These are phyloP conservation scores for Artemisia tridentata DNA, from an alignment of 129 eudicot species.

Conservation along the genomic window DNA sequence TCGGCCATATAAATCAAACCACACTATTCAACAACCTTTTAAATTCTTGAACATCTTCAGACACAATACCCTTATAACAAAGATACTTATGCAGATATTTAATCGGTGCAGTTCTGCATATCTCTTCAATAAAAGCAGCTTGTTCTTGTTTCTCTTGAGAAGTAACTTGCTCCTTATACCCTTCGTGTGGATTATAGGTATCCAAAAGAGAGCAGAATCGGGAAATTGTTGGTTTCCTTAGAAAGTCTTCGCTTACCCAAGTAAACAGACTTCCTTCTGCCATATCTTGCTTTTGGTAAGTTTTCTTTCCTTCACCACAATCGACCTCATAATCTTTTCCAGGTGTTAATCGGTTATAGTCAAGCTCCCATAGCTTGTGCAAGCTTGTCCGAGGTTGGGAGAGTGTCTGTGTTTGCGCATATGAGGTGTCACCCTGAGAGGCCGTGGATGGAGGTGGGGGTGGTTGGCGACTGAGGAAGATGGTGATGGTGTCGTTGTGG, in stretches of 20 bases:
- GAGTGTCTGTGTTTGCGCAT: too few species aligned
- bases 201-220: slow-evolving; percentile 88
- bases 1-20: slow-evolving; percentile 91
- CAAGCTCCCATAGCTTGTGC: slow-evolving; percentile 94
- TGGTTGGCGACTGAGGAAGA: too few species aligned
- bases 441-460: too few species aligned
- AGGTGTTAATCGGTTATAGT: slow-evolving; percentile 74
- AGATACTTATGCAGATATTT: slow-evolving; percentile 75
- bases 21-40: slow-evolving; percentile 61
- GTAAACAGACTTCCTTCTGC: slow-evolving; percentile 81
- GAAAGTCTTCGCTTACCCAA: slow-evolving; percentile 57
- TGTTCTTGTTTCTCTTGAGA: slow-evolving; percentile 85
- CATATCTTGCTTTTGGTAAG: slow-evolving; percentile 71
- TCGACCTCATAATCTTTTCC: slow-evolving; percentile 87
- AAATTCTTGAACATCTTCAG: slow-evolving; percentile 51
- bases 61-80: slow-evolving; percentile 43
- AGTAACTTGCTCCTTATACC: slow-evolving; percentile 80
- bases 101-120: slow-evolving; percentile 90
- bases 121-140: slow-evolving; percentile 88
- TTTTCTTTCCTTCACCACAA: slow-evolving; percentile 89
- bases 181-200: slow-evolving; percentile 89
- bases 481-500: too few species aligned
- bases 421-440: too few species aligned
- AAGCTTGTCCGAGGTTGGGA: slow-evolving; percentile 69
- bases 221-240: slow-evolving; percentile 63